These are phyloP conservation scores for Trametes pubescens DNA, from an alignment of 1,284 basidiomycete genomes.

Conservation along the genomic window DNA sequence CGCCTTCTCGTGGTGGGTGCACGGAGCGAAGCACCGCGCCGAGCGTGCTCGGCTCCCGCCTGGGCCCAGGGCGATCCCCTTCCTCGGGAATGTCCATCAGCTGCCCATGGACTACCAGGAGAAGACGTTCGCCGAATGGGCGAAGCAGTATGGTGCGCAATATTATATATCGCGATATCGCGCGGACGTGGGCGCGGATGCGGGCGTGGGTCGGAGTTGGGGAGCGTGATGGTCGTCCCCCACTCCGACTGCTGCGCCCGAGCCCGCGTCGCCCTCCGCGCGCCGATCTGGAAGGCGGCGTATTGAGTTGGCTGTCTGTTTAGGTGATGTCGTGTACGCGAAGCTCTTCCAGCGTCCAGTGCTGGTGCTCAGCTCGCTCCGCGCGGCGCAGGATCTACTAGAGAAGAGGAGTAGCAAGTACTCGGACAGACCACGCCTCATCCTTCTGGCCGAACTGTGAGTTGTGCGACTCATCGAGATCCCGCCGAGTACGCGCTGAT, in stretches of 20 bases:
- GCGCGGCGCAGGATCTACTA: constrained; percentile 60
- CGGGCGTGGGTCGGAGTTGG: constrained; percentile 12
- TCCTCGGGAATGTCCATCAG: constrained; percentile 60
- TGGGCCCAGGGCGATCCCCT: constrained; percentile 53
- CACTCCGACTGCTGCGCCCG: not conserved
- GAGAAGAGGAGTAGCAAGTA: constrained; percentile 61
- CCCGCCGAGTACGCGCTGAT: constrained; percentile 24
- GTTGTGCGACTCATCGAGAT: constrained; percentile 31
- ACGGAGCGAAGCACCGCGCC: constrained; percentile 7
- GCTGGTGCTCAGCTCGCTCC: constrained; percentile 42
- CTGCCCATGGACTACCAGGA: constrained; percentile 50
- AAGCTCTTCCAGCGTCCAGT: constrained; percentile 44
- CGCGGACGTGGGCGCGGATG: not conserved
- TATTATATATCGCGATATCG: not conserved
- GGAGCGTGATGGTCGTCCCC: constrained; percentile 8
- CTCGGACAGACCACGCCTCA: constrained; percentile 50
- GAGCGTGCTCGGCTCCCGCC: constrained; percentile 46
- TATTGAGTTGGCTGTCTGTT: constrained; percentile 41
- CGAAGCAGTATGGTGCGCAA: constrained; percentile 37
- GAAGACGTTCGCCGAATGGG: constrained; percentile 47
- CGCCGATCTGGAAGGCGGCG: constrained; percentile 37
- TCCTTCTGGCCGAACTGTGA: constrained; percentile 40
- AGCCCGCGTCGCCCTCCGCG: constrained; percentile 10
- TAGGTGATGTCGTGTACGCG: constrained; percentile 47
- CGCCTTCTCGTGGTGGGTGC: constrained; percentile 11